Evolutionary conservation across 2,329 filamentous ascomycete species (phyloP), one percentile per base, ranked within the genome.

Genomic region (Stemphylium lycopersici): DNA sequence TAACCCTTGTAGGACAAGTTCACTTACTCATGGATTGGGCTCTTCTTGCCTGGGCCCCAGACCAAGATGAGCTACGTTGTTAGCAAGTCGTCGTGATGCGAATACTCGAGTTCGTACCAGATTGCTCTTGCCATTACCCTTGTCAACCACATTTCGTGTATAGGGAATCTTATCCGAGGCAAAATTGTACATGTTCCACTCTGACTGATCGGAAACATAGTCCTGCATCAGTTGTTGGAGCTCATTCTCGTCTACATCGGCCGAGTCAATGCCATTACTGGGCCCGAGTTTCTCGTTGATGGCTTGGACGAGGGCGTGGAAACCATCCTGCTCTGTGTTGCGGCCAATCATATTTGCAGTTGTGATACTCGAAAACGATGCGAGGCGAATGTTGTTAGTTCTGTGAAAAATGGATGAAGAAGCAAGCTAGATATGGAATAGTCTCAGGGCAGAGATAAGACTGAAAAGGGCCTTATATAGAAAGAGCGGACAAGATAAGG

Each of bases 81-180:
- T 31, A 65, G 60, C 47, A 31, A 11, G 32, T 26, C 48, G 36
- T 29, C 16, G 29, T 6, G 2, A 15, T 12, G 7, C 13, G 44
- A 15, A n/a, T 26, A 12, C 0, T n/a, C 32, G 24, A 16, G 24
- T 48, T 76, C 84, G 70, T 77, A 90, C 87, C 72, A 91, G 74
- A 67, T 91, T 91, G 68, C 86, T 87, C 75, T 90, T 90, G 55
- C 87, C 91, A 65, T 96, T 96, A 2, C 92, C 91, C 71, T 92
- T 89, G 68, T 96, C 91, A 39, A 97, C 91, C 3, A 96, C 83
- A 71, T 96, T 96, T 50, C 93, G 81, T 11, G 93, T 96, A 74
- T 96, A 97, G 1, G 84, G 83, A 66, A 87, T 82, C 59, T 81
- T 86, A 15, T 78, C 65, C 67, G 96, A 89, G n/a, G 83, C 83